Conservation (phyloP, 148 eudicot species). For the Persicaria tinctoria region DNA sequence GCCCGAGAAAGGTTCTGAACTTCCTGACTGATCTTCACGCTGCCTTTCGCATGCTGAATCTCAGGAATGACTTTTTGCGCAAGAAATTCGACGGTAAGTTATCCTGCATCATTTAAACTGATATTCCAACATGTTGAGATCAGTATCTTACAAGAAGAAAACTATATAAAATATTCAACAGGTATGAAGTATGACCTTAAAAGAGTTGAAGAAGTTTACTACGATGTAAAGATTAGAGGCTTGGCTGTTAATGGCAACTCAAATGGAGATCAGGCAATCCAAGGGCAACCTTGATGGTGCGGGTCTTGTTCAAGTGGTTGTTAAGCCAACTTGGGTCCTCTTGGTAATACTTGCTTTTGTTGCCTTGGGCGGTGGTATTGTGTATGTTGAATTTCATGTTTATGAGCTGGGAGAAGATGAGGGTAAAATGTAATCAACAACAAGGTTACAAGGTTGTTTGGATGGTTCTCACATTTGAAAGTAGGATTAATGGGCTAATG, state of each 20-base stretch:
- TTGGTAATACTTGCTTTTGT: too few species aligned
- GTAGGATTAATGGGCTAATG: too few species aligned
- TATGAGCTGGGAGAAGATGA: too few species aligned
- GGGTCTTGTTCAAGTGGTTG: background rate
- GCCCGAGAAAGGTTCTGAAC: constrained; percentile 74
- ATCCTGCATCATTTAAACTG: background rate
- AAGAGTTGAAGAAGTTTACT: constrained; percentile 88
- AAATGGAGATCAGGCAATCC: constrained; percentile 22
- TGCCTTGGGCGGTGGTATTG: too few species aligned
- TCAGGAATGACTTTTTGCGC: constrained; percentile 89
- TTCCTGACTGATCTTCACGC: constrained; percentile 94
- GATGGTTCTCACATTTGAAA: too few species aligned
- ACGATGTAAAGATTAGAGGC: constrained; percentile 95
- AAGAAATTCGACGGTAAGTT: constrained; percentile 88
- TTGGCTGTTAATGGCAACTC: constrained; percentile 41
- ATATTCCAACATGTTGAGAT: background rate
- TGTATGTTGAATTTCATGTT: too few species aligned
- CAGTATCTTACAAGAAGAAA: background rate
- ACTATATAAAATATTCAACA: constrained; percentile 15
- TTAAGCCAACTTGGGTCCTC: background rate
- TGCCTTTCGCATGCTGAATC: constrained; percentile 94
- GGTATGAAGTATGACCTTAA: constrained; percentile 94
- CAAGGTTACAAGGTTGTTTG: too few species aligned
- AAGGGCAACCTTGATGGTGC: background rate
- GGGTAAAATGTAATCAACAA: too few species aligned